A percentile compares a stretch with the other conserved stretches of the same genome.
These are phyloP conservation scores for Isatis tinctoria DNA, from an alignment of 345 rosid genomes.

Conservation along the genomic window DNA sequence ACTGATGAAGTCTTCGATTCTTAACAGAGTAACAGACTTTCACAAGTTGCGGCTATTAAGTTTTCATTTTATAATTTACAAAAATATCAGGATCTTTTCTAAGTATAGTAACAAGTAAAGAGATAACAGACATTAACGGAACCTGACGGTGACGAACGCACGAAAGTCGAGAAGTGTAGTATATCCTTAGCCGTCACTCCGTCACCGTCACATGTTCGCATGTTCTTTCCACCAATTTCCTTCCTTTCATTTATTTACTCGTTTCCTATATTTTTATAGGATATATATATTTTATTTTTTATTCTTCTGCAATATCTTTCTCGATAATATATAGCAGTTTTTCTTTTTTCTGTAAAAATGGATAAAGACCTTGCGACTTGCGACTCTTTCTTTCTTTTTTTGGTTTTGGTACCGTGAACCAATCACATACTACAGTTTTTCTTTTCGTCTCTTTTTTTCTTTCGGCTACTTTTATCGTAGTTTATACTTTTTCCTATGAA, in stretches of 20 bases:
- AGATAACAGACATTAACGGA: slow-evolving; percentile 22
- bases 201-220: slow-evolving; percentile 29
- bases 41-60: slow-evolving; percentile 28
- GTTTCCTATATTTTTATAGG: slow-evolving; percentile 4
- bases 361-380: slow-evolving; percentile 26
- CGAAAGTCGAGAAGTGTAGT: not conserved
- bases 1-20: slow-evolving; percentile 18
- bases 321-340: not conserved
- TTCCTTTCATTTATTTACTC: not conserved
- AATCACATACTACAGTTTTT: slow-evolving; percentile 18
- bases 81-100: not conserved
- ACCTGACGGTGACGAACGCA: slow-evolving; percentile 24
- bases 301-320: slow-evolving; percentile 7
- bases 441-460: not conserved
- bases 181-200: slow-evolving; percentile 18
- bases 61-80: not conserved
- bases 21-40: slow-evolving; percentile 16
- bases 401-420: slow-evolving; percentile 27
- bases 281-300: not conserved
- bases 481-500: not conserved
- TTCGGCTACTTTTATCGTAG: slow-evolving; percentile 30
- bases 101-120: not conserved
- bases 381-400: not conserved
- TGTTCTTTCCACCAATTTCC: slow-evolving; percentile 13
- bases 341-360: not conserved